These are phyloP conservation scores for Cutaneotrichosporon cavernicola DNA, from an alignment of 1,284 basidiomycete species.

Conservation along the genomic window DNA sequence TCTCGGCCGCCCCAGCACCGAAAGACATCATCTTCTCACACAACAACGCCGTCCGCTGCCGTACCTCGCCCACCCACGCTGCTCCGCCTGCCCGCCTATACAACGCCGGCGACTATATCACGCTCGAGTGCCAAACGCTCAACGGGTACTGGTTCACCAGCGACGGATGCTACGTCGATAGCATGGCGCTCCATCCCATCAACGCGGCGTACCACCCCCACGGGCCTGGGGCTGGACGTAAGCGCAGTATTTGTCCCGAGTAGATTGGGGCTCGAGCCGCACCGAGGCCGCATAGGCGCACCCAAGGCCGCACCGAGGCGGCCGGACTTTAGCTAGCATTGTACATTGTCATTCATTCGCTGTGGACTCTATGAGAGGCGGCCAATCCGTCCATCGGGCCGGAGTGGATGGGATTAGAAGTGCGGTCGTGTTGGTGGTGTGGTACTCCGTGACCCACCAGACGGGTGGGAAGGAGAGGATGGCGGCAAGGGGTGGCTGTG, in stretches of 20 bases:
- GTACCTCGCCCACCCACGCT: not conserved
- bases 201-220: not conserved
- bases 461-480: no score
- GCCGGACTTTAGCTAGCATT: no score
- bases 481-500: no score
- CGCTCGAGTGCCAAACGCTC: not conserved
- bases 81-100: not conserved
- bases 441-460: no score
- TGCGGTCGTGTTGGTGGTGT: no score
- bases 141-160: not conserved
- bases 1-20: not conserved
- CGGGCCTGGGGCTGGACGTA: not conserved
- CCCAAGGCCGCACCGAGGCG: no score
- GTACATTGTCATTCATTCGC: no score
- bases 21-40: not conserved
- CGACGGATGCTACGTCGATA: constrained; percentile 1
- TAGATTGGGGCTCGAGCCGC: no score
- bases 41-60: not conserved
- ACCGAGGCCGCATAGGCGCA: no score
- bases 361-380: no score
- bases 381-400: no score
- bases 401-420: no score
- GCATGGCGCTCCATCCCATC: not conserved
- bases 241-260: not conserved
- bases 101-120: not conserved